Evolutionary conservation across 1,284 basidiomycete species (phyloP).

Genomic region (Anthracocystis walkeri): DNA sequence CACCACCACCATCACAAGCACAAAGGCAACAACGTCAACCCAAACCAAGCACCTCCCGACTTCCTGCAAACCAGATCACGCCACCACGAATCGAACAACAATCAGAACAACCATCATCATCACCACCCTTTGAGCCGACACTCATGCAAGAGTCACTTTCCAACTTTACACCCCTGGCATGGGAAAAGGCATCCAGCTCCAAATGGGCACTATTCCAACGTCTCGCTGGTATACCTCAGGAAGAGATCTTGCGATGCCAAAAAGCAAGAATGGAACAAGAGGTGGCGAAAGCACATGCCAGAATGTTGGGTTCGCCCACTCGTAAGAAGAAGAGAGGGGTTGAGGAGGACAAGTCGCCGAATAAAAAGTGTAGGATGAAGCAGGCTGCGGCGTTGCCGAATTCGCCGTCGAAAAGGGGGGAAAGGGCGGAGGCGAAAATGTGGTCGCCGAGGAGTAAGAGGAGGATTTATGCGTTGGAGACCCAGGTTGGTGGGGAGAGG

Average conservation of each 20-base stretch:
- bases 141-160: conserved; percentile 42
- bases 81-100: conserved; percentile 6
- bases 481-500: conserved; percentile 23
- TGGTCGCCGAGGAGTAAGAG: conserved; percentile 40
- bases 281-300: conserved; percentile 27
- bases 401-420: not conserved
- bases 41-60: not conserved
- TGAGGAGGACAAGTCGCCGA: not conserved
- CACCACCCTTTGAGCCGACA: conserved; percentile 25
- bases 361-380: conserved; percentile 3
- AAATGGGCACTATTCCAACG: conserved; percentile 33
- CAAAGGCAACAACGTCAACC: not conserved
- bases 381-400: conserved; percentile 5
- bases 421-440: conserved; percentile 7
- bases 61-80: not conserved
- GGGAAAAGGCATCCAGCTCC: conserved; percentile 14
- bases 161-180: conserved; percentile 35
- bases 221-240: conserved; percentile 26
- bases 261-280: conserved; percentile 18
- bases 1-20: not conserved
- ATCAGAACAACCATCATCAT: conserved; percentile 8
- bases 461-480: conserved; percentile 48
- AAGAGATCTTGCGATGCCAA: conserved; percentile 13
- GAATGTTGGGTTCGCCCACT: conserved; percentile 19
- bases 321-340: not conserved